Evolutionary conservation across 129 eudicot genomes (phyloP), one percentile per base, ranked within the genome.

Genomic region (Flaveria ramosissima): DNA sequence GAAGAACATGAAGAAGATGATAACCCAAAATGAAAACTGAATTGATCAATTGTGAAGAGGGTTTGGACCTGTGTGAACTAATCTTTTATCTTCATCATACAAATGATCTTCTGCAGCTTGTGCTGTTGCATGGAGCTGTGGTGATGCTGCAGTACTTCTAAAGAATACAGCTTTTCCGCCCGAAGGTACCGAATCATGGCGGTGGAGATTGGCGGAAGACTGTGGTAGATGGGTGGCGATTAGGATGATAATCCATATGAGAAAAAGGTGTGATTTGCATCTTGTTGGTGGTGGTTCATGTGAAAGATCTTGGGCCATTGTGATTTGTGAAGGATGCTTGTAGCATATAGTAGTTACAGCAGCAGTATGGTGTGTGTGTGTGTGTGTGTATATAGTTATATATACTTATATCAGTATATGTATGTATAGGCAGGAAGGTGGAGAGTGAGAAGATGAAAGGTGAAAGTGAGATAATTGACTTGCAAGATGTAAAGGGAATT

Each of bases 41-140:
- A 52, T 16, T 52, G 23, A 52, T 46, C 78, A 90, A 75, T 90
- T 36, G 41, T 36, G 41, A 36, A 36, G 41, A 36, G 41, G 41
- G 41, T 36, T 36, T 36, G 41, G 41, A 62, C 96, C 96, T 57
- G 96, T 90, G 64, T 84, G 93, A 75, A 90, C 84, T 68, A 84
- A 57, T 86, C 96, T 80, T 72, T 90, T 84, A 23, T 86, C 91
- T 56, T 90, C 96, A 57, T 81, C 84, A 72, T 71, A 78, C 81
- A 73, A 46, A 64, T 26, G 14, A 2, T 61, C 78, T 15, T 48
- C 75, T 56, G 46, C 74, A 24, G 26, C 36, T 23, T 27, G 48
- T 63, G 43, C 39, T 46, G 53, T 39, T 83, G 81, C 72, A 75
- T 75, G 81, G 70, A 68, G 71, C 16, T 45, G 63, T 1, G 64